phyloP scores from a whole-genome alignment of 1,284 basidiomycete species.

The Retiboletus flavoniger region DNA sequence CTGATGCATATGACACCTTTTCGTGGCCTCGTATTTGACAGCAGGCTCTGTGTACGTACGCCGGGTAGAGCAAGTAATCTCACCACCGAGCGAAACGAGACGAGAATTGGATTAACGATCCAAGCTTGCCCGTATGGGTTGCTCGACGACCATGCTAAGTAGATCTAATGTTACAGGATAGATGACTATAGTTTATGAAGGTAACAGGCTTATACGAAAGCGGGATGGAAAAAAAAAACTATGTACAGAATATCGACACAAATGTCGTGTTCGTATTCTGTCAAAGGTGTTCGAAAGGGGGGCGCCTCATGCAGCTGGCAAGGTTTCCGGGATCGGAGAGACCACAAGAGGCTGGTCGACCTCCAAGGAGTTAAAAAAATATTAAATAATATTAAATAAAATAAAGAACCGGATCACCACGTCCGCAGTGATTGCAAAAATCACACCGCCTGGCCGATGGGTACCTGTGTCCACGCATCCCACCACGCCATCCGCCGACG shows the following conservation, averaged over 20 bases:
- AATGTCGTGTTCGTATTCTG: too few species aligned
- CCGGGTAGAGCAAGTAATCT: neutral
- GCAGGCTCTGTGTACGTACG: neutral
- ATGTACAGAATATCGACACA: neutral
- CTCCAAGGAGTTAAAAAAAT: too few species aligned
- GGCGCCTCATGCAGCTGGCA: neutral
- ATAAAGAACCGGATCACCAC: too few species aligned
- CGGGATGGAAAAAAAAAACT: neutral
- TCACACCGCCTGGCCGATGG: conserved; percentile 34
- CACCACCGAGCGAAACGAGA: neutral
- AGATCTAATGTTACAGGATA: neutral
- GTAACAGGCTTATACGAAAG: neutral
- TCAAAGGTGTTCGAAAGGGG: neutral
- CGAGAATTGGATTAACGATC: neutral
- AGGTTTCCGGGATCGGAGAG: neutral
- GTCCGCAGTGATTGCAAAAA: neutral
- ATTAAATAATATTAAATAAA: neutral
- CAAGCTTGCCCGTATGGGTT: neutral
- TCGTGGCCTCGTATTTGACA: neutral
- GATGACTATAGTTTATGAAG: neutral
- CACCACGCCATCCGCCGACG: conserved; percentile 43
- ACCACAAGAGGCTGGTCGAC: neutral
- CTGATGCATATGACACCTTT: neutral
- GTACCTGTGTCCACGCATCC: conserved; percentile 35
- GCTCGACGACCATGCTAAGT: neutral